Percentiles rank a stretch among this genome's conserved stretches.
Conservation (phyloP, 2,329 filamentous ascomycete species). For the Colletotrichum gigasporum region DNA sequence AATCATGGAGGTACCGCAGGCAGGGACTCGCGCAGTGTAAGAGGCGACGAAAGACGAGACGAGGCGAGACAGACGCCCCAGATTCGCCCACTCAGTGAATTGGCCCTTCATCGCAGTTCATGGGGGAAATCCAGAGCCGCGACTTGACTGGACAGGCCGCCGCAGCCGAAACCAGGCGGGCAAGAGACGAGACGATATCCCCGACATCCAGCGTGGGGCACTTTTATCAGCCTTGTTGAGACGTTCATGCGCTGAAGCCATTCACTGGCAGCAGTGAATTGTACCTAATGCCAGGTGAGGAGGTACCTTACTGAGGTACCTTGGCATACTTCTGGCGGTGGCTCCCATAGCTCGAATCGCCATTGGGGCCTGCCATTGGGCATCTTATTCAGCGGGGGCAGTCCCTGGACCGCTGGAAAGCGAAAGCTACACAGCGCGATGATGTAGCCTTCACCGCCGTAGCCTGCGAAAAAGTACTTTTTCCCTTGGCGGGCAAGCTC, state of each 20-base stretch:
- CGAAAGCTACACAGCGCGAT: neutral
- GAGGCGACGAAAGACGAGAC: neutral
- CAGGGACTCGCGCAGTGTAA: neutral
- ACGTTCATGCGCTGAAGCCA: slow-evolving; percentile 22
- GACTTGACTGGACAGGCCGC: neutral
- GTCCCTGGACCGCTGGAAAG: neutral
- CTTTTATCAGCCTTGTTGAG: neutral
- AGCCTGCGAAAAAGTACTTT: neutral
- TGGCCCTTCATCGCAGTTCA: neutral
- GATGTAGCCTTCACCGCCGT: neutral
- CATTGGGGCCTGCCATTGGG: neutral
- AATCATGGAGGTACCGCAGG: neutral
- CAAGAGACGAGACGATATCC: slow-evolving; percentile 26
- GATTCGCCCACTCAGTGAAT: neutral
- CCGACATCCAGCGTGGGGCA: slow-evolving; percentile 10
- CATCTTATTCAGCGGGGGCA: neutral
- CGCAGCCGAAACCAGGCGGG: slow-evolving; percentile 7
- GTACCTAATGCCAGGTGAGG: too few species aligned
- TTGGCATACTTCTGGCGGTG: neutral
- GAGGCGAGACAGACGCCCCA: neutral
- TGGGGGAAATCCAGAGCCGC: neutral
- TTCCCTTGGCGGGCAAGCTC: neutral
- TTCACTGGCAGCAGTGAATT: too few species aligned
- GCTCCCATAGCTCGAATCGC: neutral
- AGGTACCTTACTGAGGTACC: too few species aligned